Base-by-base conservation (phyloP, 108 stramenopile species). In the Fragilaria crotonensis region DNA sequence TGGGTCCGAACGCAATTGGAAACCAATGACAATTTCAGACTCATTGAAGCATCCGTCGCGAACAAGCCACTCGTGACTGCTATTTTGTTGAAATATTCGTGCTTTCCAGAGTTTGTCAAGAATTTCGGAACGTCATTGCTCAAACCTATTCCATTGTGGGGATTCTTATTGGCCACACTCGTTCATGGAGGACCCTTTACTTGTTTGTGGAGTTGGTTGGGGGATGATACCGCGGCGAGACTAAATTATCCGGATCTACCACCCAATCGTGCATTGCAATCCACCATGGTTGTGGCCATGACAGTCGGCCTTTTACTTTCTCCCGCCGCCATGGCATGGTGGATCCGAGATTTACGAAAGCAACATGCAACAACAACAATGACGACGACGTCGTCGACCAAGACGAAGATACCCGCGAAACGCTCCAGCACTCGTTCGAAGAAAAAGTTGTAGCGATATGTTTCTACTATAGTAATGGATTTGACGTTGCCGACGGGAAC, bases 31-130 rank as follows among this genome's bases (percentile, higher is more conserved):
- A 63, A 82, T 57, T 73, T 85, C 56, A 46, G 73, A 30, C 57
- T 72, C 14, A 48, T 85, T 21, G 61, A 78, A n/a, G 33, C 50
- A 14, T 62, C 66, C 30, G 65, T 85, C 33, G 46, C 48, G 55
- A 59, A 63, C 20, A 41, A 61, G 26, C 89, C 89, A 4, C 64
- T 77, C 20, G 19, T 54, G 41, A 68, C 70, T 7, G 66, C 82
- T n/a, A 25, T 87, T 31, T 60, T 87, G 47, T 68, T 81, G 69
- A 70, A 84, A 58, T 77, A 81, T 25, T 64, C 64, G 36, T 75
- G 73, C 25, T 67, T 91, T n/a, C 89, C 89, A 1, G 89, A 91
- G 69, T 78, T 83, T 28, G 70, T 87, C 25, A 91, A 91, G 61
- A 91, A 91, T 64, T 73, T 70, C 54, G 83, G 85, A 3, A 60